phyloP scores from a whole-genome alignment of 306 rosid genomes.

The Geum urbanum region DNA sequence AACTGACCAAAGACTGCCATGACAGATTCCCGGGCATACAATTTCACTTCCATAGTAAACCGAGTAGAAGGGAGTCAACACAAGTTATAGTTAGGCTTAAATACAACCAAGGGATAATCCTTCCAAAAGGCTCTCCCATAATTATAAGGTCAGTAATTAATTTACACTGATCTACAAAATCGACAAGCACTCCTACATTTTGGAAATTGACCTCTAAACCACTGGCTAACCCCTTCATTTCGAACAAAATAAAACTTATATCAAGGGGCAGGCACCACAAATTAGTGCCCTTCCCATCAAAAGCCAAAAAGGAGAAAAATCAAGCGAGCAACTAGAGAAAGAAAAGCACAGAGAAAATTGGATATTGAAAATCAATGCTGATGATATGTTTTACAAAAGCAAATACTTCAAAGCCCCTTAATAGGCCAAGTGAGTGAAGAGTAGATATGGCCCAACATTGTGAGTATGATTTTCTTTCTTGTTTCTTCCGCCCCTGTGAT shows the following conservation, averaged over 20 bases:
- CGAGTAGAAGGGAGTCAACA: not conserved
- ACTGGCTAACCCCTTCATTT: constrained; percentile 19
- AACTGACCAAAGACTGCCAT: too few relatives aligned
- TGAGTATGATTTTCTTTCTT: constrained; percentile 32
- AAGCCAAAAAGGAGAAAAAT: constrained; percentile 18
- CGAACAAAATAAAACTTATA: constrained; percentile 20
- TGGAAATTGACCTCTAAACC: constrained; percentile 31
- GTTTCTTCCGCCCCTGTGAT: constrained; percentile 19
- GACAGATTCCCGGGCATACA: not conserved
- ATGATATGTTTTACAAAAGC: constrained; percentile 50
- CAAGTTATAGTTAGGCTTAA: constrained; percentile 2
- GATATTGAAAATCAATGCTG: constrained; percentile 40
- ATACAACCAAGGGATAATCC: not conserved
- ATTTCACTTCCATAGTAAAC: not conserved
- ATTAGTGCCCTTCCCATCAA: constrained; percentile 42
- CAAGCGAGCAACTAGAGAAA: constrained; percentile 12
- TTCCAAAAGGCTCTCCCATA: constrained; percentile 12
- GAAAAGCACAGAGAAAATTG: constrained; percentile 29
- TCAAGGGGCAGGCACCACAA: constrained; percentile 12
- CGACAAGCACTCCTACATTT: constrained; percentile 27
- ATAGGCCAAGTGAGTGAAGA: constrained; percentile 31
- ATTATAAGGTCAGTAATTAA: constrained; percentile 21
- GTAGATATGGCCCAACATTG: constrained; percentile 29
- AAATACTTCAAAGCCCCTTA: constrained; percentile 40
- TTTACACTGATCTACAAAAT: constrained; percentile 37